Base-by-base conservation (phyloP, 2,329 filamentous ascomycete genomes). In the Arthroderma uncinatum region DNA sequence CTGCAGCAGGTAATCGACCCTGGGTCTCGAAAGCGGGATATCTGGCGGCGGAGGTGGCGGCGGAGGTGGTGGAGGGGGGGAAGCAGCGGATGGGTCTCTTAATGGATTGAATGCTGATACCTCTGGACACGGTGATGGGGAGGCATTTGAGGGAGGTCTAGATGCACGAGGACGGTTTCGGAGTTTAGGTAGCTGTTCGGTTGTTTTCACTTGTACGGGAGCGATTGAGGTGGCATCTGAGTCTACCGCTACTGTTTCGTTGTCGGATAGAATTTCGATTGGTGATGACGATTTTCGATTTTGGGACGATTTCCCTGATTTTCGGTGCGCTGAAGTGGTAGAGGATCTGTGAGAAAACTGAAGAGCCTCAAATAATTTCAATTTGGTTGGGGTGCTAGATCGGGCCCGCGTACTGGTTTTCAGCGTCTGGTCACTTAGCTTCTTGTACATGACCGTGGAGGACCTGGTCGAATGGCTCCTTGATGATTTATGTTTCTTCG, bases 1-100 rank as follows among this genome's bases (percentile, higher is more conserved):
- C 65, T 93, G 89, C 56, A 96, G 79, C 16, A 97, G 77, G 68
- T 97, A 97, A 68, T 97, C 92, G 16, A 97, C 90, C 60, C 88
- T 82, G 0, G 92, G 92, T 10, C 84, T 79, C 40, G 89, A 83
- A 44, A 85, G 78, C 36, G 81, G 78, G 40, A 79, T 67, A 58
- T 83, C 80, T 7, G 89, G 84, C 0, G 89, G 86, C 1, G 87
- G 90, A 0, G 90, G 89, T 0, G 88, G 89, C 1, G 89, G 82
- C 37, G 80, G 78, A 19, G 57, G 16, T 10, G 53, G 33, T 1
- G 37, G 53, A n/a, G 37, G 28, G 8, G 30, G 47, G 12, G 37
- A 34, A n/a, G 52, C 30, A 36, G 33, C 30, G 16, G 12, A 33
- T 47, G 34, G 60, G 53, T 34, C 34, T 55, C 12, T 54, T 52